A percentile compares a stretch with the other conserved stretches of the same genome.
phyloP scores from a whole-genome alignment of 23 red algal genomes.

The Gracilariopsis chorda region DNA sequence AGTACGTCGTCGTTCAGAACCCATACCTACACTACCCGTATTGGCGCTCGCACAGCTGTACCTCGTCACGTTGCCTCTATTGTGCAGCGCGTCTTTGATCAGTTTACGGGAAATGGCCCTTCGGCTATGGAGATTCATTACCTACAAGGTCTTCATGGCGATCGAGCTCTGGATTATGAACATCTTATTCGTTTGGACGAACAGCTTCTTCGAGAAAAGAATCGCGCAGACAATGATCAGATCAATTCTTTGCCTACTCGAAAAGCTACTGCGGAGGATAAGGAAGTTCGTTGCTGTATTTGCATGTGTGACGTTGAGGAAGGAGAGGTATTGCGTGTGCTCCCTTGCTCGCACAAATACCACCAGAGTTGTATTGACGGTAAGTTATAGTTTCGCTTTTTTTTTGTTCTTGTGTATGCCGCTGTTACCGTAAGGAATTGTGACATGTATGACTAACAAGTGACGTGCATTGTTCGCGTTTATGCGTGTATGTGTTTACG shows the following conservation, averaged over 20 bases:
- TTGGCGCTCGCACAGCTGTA: not conserved
- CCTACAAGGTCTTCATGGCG: not conserved
- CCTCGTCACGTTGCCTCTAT: not conserved
- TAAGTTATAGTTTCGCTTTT: slow-evolving; percentile 22
- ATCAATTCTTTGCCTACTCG: slow-evolving; percentile 32
- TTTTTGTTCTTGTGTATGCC: too few species aligned
- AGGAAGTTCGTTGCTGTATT: slow-evolving; percentile 58
- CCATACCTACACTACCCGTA: not conserved
- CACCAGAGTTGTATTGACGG: slow-evolving; percentile 62
- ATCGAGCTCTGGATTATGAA: slow-evolving; percentile 44
- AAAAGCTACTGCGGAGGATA: slow-evolving; percentile 33
- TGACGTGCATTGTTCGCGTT: not conserved
- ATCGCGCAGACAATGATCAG: slow-evolving; percentile 37
- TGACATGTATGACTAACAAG: not conserved
- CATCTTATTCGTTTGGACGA: slow-evolving; percentile 40
- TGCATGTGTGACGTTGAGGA: slow-evolving; percentile 63
- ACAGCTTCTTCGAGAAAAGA: slow-evolving; percentile 48
- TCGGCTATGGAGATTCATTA: not conserved
- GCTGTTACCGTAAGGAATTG: too few species aligned
- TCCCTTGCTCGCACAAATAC: slow-evolving; percentile 40
- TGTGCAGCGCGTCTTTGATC: not conserved
- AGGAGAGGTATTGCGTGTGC: slow-evolving; percentile 36
- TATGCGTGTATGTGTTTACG: not conserved
- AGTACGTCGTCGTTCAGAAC: not conserved
- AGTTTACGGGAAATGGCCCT: not conserved